Conservation (phyloP, 345 rosid species). For the Salix dunnii region DNA sequence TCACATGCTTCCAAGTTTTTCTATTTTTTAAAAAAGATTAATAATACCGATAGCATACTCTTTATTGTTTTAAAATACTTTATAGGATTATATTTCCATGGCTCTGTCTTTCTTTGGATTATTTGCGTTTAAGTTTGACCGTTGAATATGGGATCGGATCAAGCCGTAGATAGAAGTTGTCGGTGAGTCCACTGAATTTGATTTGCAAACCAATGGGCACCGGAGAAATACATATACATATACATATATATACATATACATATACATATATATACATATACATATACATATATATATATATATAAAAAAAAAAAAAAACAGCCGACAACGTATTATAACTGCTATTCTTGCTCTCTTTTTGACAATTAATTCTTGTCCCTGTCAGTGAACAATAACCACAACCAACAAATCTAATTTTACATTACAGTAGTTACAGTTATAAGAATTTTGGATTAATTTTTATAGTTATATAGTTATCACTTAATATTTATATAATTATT, state of each 20-base stretch:
- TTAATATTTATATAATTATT: too few relatives aligned
- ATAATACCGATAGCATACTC: background rate
- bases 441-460: too few relatives aligned
- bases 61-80: background rate
- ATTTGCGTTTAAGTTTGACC: background rate
- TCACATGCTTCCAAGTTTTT: background rate
- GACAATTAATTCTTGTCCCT: too few relatives aligned
- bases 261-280: too few relatives aligned
- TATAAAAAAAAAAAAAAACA: background rate
- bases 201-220: background rate
- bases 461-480: too few relatives aligned
- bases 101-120: background rate
- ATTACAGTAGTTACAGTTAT: too few relatives aligned
- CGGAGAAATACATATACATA: too few relatives aligned
- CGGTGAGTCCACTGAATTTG: background rate
- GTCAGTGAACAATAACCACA: too few relatives aligned
- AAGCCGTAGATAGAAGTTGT: background rate
- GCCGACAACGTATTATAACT: background rate
- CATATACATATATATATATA: too few relatives aligned
- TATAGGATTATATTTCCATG: background rate
- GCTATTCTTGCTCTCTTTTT: too few relatives aligned
- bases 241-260: too few relatives aligned
- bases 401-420: too few relatives aligned
- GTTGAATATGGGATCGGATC: conserved; percentile 14
- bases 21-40: background rate